These are phyloP conservation scores for Ophiostoma piceae DNA, from an alignment of 2,329 filamentous ascomycete species.

Conservation along the genomic window DNA sequence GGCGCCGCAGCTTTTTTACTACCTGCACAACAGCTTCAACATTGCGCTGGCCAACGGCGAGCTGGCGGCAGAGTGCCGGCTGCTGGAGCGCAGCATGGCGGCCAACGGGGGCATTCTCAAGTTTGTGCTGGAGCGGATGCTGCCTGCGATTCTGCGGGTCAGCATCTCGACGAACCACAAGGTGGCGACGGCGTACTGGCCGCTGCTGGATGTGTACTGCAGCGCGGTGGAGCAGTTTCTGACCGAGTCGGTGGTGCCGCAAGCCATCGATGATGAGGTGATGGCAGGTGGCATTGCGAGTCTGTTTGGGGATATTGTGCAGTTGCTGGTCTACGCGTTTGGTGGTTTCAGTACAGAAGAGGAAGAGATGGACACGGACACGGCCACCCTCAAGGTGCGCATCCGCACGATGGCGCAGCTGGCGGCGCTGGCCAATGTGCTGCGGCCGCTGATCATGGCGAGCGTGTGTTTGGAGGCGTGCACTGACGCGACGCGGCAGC, in stretches of 20 bases:
- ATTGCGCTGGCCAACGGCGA: constrained; percentile 47
- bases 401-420: constrained; percentile 30
- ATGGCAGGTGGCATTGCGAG: constrained; percentile 33
- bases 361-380: not conserved
- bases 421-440: constrained; percentile 25
- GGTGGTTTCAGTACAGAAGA: not conserved
- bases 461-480: constrained; percentile 21
- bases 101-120: constrained; percentile 39
- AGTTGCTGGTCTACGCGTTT: not conserved
- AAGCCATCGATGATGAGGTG: constrained; percentile 36
- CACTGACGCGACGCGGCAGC: not conserved
- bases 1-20: constrained; percentile 49
- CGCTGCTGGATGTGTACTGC: constrained; percentile 48
- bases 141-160: constrained; percentile 47
- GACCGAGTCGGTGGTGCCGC: constrained; percentile 34
- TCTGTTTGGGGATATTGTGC: constrained; percentile 33
- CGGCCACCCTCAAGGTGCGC: constrained; percentile 23
- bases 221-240: constrained; percentile 40
- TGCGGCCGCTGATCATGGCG: constrained; percentile 27
- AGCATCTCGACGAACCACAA: not conserved
- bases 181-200: constrained; percentile 34
- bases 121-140: constrained; percentile 49
- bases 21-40: constrained; percentile 55
- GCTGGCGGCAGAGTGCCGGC: constrained; percentile 43
- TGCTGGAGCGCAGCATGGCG: constrained; percentile 46